Percentiles rank a stretch among this genome's conserved stretches.
phyloP scores from a whole-genome alignment of 2,329 filamentous ascomycete species.

The Trichophyton mentagrophytes region DNA sequence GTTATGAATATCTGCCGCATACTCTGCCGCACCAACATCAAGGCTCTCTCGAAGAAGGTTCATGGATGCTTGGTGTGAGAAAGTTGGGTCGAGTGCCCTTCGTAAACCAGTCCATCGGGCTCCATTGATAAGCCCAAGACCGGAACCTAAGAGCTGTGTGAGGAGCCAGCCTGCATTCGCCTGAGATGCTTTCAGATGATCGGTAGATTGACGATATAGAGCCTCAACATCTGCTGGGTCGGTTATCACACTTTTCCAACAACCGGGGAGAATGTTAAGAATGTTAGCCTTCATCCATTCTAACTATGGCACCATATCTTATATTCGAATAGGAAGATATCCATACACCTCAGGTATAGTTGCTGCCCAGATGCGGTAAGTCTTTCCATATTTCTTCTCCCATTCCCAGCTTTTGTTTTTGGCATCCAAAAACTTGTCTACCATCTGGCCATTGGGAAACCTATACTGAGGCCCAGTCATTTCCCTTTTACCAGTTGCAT shows the following conservation, averaged over 20 bases:
- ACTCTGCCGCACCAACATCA: neutral
- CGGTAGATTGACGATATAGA: constrained; percentile 35
- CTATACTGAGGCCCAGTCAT: neutral
- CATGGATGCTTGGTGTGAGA: neutral
- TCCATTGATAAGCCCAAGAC: constrained; percentile 31
- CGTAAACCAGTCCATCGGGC: constrained; percentile 17
- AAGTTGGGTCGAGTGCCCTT: neutral
- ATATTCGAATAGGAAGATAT: neutral
- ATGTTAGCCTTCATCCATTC: neutral
- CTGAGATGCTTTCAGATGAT: constrained; percentile 31
- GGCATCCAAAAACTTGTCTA: neutral
- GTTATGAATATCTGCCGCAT: neutral
- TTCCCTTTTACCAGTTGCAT: neutral
- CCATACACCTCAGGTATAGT: constrained; percentile 1
- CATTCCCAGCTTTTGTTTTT: constrained; percentile 2
- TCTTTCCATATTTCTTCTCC: constrained; percentile 2
- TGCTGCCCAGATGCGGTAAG: constrained; percentile 4
- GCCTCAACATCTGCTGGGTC: constrained; percentile 23
- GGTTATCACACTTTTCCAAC: constrained; percentile 24
- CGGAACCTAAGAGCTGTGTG: constrained; percentile 31
- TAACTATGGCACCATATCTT: neutral
- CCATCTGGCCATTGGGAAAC: constrained; percentile 2
- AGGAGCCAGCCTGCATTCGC: constrained; percentile 34
- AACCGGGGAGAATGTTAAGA: neutral
- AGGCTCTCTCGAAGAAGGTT: neutral